Conservation (phyloP, 2,329 filamentous ascomycete species). For the Penicillium vulpinum region DNA sequence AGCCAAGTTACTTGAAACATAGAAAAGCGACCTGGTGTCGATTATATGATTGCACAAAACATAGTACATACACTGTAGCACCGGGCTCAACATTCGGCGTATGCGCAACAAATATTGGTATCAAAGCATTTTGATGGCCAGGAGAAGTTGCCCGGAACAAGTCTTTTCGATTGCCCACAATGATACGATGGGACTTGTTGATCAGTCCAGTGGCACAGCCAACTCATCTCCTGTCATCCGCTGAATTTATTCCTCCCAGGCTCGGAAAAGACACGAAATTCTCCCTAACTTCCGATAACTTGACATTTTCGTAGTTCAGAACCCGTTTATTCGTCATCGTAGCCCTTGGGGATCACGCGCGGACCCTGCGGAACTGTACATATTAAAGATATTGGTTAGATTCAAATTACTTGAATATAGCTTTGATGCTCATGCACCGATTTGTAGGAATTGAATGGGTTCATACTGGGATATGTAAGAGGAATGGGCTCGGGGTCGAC, state of each 20-base stretch:
- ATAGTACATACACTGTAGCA: conserved; percentile 29
- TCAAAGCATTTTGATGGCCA: conserved; percentile 22
- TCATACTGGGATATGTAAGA: conserved; percentile 88
- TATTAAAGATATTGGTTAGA: conserved; percentile 13
- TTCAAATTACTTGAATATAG: background rate
- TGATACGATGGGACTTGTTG: conserved; percentile 3
- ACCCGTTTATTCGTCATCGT: conserved; percentile 44
- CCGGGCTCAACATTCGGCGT: conserved; percentile 17
- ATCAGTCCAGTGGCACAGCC: conserved; percentile 3
- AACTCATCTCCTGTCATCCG: conserved; percentile 9
- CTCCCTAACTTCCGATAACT: conserved; percentile 10
- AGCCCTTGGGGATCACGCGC: conserved; percentile 48
- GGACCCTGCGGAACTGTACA: conserved; percentile 48
- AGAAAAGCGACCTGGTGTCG: conserved; percentile 23
- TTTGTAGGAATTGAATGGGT: background rate
- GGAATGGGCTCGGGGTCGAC: conserved; percentile 71
- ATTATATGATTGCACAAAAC: conserved; percentile 25
- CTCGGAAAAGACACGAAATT: conserved; percentile 3
- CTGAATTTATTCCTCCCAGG: conserved; percentile 8
- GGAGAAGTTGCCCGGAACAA: conserved; percentile 6
- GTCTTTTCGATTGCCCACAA: conserved; percentile 2
- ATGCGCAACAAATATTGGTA: conserved; percentile 27
- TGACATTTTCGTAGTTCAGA: conserved; percentile 7
- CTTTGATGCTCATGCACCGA: background rate
- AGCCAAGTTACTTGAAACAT: conserved; percentile 7